Evolutionary conservation across 768 basidiomycete species (phyloP), one percentile per base, ranked within the genome.

Genomic region (Trametes sanguinea): DNA sequence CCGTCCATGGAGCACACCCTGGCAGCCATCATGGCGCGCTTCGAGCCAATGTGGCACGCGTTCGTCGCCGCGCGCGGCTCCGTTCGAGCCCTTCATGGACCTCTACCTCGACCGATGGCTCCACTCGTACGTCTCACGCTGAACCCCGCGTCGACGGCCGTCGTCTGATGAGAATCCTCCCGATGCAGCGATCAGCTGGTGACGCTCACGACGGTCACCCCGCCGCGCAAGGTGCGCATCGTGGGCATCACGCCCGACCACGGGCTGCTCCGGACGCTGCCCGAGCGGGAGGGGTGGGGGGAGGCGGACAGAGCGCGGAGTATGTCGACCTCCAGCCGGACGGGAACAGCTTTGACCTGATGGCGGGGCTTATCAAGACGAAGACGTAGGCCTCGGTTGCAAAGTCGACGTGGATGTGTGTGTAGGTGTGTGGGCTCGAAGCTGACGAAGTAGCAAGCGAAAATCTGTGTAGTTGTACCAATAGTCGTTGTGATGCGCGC

Each of bases 301-400:
- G 51, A 10, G 62, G 30, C 45, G 65, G 61, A 66, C 71, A 43
- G 68, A 76, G 57, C 59, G 73, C 62, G 30, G 79, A 77, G 29
- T 95, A 83, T 70, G 88, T 98, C 54, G 95, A 99, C 74, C 75
- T 99, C 17, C 97, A 97, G 72, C 97, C 97, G 2, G 95, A 98
- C 69, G 94, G 95, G 52, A 99, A 99, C 72, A 93, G 93, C 69
- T 98, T 98, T 67, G 96, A 98, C 74, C 79, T 98, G 65, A 90
- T 97, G 90, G 83, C 86, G 39, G 93, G 94, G 35, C 72, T 96
- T 73, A 95, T 96, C 67, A 89, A 77, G 70, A 69, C 77, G 32
- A 85, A 84, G 68, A 57, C 57, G n/a, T 68, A 57, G 46, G n/a
- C n/a, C n/a, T n/a, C n/a, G n/a, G n/a, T n/a, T n/a, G n/a, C n/a